A percentile compares a stretch with the other conserved stretches of the same genome.
Conservation (phyloP, 208 protist species). For the Leishmania tropica region DNA sequence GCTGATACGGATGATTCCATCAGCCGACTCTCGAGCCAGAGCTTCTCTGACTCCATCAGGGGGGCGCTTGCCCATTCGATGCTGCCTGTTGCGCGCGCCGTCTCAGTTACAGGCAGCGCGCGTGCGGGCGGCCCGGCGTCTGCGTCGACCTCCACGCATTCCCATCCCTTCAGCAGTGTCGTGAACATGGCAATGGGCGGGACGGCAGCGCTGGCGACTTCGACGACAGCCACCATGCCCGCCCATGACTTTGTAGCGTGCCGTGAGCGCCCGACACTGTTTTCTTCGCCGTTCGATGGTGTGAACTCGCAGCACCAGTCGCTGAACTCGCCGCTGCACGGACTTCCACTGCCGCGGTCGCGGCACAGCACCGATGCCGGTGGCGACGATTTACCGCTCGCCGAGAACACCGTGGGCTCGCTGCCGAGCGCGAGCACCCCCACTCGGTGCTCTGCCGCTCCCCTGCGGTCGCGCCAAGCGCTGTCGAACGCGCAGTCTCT, state of each 20-base stretch:
- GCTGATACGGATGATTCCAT: neutral
- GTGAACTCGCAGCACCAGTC: neutral
- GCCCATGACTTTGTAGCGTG: neutral
- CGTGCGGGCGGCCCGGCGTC: neutral
- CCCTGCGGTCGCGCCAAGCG: neutral
- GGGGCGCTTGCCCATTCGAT: neutral
- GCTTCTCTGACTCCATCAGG: neutral
- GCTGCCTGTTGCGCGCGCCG: neutral
- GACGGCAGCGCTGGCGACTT: neutral
- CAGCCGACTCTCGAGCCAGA: neutral
- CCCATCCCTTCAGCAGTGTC: neutral
- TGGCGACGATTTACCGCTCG: neutral
- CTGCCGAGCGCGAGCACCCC: neutral
- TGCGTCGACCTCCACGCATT: neutral
- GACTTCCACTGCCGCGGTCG: neutral
- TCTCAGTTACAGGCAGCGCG: neutral
- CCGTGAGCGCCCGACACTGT: neutral
- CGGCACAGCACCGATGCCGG: slow-evolving; percentile 4
- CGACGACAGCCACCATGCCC: neutral
- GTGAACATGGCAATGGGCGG: neutral
- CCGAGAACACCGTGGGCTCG: neutral
- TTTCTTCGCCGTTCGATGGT: neutral
- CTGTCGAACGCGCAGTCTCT: neutral
- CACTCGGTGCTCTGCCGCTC: neutral
- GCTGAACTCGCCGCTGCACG: neutral